Conservation (phyloP, 2,329 filamentous ascomycete species). For the Exophiala dermatitidis region DNA sequence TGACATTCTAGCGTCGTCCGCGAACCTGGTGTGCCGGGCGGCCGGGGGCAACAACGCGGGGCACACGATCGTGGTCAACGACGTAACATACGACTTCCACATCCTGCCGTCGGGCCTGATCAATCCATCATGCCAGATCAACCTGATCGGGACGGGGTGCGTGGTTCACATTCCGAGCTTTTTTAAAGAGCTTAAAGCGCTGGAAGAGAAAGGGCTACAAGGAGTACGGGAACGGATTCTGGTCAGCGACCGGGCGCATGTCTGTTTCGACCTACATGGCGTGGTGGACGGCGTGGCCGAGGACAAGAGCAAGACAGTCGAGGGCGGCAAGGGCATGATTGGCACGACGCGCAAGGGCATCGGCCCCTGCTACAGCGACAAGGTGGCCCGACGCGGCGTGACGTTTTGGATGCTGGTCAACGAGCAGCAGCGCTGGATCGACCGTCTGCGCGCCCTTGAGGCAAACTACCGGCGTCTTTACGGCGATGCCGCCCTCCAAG, state of each 20-base stretch:
- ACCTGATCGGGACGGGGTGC: slow-evolving; percentile 43
- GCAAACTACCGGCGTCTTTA: slow-evolving; percentile 50
- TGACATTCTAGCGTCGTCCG: slow-evolving; percentile 41
- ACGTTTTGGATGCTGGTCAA: slow-evolving; percentile 45
- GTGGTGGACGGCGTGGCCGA: slow-evolving; percentile 43
- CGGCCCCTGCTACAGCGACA: slow-evolving; percentile 56
- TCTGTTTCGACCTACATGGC: slow-evolving; percentile 41
- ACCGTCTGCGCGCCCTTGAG: slow-evolving; percentile 28
- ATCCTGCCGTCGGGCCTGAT: slow-evolving; percentile 42
- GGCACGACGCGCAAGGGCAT: slow-evolving; percentile 46
- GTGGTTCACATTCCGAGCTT: slow-evolving; percentile 44
- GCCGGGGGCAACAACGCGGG: slow-evolving; percentile 45
- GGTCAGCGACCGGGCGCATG: slow-evolving; percentile 42
- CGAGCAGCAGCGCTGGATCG: slow-evolving; percentile 28
- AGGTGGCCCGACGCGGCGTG: slow-evolving; percentile 53
- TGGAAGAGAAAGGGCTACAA: slow-evolving; percentile 40
- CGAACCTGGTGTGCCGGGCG: slow-evolving; percentile 40
- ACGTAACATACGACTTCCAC: slow-evolving; percentile 44
- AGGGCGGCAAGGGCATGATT: slow-evolving; percentile 38
- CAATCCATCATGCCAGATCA: slow-evolving; percentile 38
- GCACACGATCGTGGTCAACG: slow-evolving; percentile 43
- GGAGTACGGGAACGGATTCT: slow-evolving; percentile 38
- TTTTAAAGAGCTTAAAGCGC: slow-evolving; percentile 41
- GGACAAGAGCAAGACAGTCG: slow-evolving; percentile 31
- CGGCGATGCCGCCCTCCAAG: slow-evolving; percentile 44